Evolutionary conservation across 2,329 filamentous ascomycete genomes (phyloP), one percentile per base, ranked within the genome.

Genomic region (Colletotrichum euphorbiae): DNA sequence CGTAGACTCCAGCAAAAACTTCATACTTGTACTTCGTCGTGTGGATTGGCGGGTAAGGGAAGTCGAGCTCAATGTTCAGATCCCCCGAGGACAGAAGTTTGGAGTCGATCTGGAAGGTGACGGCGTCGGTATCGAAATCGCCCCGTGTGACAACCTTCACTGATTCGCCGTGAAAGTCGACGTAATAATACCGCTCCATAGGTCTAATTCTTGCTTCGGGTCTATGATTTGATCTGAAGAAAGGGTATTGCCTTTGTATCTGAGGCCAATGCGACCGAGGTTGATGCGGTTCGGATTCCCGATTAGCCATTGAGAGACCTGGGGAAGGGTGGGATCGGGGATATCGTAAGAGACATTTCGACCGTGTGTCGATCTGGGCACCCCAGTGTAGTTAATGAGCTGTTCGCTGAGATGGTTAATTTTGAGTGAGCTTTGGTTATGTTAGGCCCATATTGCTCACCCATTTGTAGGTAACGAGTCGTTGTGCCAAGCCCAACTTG

Each of bases 221-320:
- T 76, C 62, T 0, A 72, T 69, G 12, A 82, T 77, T 0, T 72
- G 52, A 2, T 66, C 66, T 6, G 77, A 73, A 0, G 74, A 71
- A 1, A 83, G 72, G 0, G 76, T 77, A 0, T 67, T 43, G 0
- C 72, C 74, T 17, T 75, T 74, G 48, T 81, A 82, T 19, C 72
- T 76, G 4, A 83, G 75, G 0, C 81, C 80, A 15, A 83, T 78
- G 1, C 80, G 77, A 2, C 80, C 81, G 1, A 83, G 72, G 52
- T 83, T 83, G 38, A 83, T 74, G 3, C 81, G 77, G 24, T 83
- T 82, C 0, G 80, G 81, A 50, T 83, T 84, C n/a, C 80, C 78
- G 33, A 85, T 85, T 19, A 87, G 74, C 85, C 85, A 88, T 65
- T 86, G 82, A 3, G 82, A 83, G 12, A 78, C 72, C 12, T 74